phyloP scores from a whole-genome alignment of 345 rosid species.

The Zanthoxylum bungeanum region DNA sequence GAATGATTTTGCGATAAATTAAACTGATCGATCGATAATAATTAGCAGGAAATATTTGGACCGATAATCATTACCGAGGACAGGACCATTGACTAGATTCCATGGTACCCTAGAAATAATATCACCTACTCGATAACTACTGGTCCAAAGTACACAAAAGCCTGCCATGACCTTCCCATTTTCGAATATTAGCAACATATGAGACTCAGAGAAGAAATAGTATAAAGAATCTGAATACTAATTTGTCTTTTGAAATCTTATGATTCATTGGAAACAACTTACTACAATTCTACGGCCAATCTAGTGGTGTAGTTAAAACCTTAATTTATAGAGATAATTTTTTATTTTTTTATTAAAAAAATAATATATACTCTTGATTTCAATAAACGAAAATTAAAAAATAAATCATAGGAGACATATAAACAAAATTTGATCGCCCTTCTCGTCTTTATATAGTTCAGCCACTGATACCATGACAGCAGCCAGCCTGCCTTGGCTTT shows the following conservation, averaged over 20 bases:
- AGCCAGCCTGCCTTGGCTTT: neutral
- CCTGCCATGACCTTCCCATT: neutral
- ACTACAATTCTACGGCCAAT: neutral
- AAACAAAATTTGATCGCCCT: too few species aligned
- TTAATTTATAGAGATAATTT: too few species aligned
- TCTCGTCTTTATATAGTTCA: too few species aligned
- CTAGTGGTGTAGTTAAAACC: too few species aligned
- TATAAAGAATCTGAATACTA: constrained; percentile 6
- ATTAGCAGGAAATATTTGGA: neutral
- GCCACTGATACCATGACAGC: neutral
- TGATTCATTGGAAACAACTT: neutral
- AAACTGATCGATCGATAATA: too few species aligned
- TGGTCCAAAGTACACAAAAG: neutral
- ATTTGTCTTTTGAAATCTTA: constrained; percentile 22
- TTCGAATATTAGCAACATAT: neutral
- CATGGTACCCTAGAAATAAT: neutral
- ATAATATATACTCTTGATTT: too few species aligned
- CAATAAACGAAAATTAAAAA: too few species aligned
- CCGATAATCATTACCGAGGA: neutral
- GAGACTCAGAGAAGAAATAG: neutral
- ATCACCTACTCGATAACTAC: neutral
- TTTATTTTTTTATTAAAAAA: too few species aligned
- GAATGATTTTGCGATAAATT: too few species aligned
- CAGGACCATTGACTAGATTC: constrained; percentile 5
- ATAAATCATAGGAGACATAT: too few species aligned